These are phyloP conservation scores for Linnemannia elongata DNA, from an alignment of 192 early-diverging fungal genomes.

Conservation along the genomic window DNA sequence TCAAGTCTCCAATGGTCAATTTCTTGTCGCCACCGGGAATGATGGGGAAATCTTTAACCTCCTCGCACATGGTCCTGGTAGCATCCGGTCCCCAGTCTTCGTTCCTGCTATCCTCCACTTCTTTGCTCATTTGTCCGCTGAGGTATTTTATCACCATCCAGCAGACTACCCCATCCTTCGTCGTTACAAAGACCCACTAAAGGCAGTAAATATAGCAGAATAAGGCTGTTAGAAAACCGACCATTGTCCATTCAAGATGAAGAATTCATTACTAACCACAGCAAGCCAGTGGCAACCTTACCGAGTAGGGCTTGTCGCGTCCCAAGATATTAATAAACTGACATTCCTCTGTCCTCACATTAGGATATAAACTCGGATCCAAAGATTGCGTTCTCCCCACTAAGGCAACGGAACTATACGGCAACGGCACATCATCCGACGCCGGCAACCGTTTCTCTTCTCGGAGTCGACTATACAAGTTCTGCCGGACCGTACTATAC, in stretches of 20 bases:
- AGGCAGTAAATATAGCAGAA: too few relatives aligned
- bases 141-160: slow-evolving; percentile 7
- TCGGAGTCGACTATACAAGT: background rate
- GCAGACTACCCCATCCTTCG: background rate
- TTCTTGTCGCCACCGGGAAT: background rate
- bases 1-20: slow-evolving; percentile 12
- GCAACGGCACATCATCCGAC: background rate
- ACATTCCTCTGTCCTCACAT: background rate
- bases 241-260: too few relatives aligned
- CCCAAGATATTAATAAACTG: background rate
- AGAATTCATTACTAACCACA: too few relatives aligned
- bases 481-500: background rate
- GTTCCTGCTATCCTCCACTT: background rate
- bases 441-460: background rate
- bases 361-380: background rate
- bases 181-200: slow-evolving; percentile 19
- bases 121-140: background rate
- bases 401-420: background rate
- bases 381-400: background rate
- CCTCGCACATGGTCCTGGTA: slow-evolving; percentile 13
- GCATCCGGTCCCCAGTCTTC: slow-evolving; percentile 18
- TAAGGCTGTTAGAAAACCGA: too few relatives aligned
- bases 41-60: background rate
- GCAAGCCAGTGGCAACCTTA: background rate
- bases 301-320: background rate